A percentile compares a stretch with the other conserved stretches of the same genome.
Evolutionary conservation across 2,329 filamentous ascomycete genomes (phyloP).

Genomic region (Eurotiales sp.): DNA sequence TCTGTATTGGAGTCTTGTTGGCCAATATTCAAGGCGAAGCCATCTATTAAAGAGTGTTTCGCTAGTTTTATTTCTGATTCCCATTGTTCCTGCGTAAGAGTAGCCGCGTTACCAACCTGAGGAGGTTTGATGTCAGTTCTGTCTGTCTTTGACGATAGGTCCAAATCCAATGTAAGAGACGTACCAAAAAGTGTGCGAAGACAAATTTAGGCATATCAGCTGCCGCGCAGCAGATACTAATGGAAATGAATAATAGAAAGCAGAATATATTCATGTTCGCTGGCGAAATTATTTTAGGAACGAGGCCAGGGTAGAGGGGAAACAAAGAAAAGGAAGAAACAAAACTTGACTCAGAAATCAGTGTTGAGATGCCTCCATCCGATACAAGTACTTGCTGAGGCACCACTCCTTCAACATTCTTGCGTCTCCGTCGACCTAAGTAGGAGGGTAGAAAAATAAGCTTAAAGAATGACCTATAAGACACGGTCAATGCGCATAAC

Average conservation of each 20-base stretch:
- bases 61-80: constrained; percentile 32
- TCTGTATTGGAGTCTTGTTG: constrained; percentile 23
- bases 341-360: background rate
- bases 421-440: background rate
- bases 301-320: too few relatives aligned
- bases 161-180: background rate
- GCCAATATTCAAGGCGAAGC: constrained; percentile 40
- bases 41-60: constrained; percentile 37
- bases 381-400: background rate
- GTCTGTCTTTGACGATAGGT: too few relatives aligned
- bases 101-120: constrained; percentile 27
- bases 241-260: constrained; percentile 12
- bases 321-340: background rate
- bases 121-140: background rate
- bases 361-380: background rate
- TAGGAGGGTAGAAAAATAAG: too few relatives aligned
- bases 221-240: constrained; percentile 5
- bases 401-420: constrained; percentile 1
- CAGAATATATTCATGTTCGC: constrained; percentile 8
- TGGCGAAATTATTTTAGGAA: background rate
- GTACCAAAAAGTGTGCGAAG: constrained; percentile 28
- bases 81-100: constrained; percentile 12
- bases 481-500: background rate
- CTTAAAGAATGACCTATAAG: background rate
- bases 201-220: constrained; percentile 16